Evolutionary conservation across 2,329 filamentous ascomycete genomes (phyloP).

Genomic region (Curvularia spicifera): DNA sequence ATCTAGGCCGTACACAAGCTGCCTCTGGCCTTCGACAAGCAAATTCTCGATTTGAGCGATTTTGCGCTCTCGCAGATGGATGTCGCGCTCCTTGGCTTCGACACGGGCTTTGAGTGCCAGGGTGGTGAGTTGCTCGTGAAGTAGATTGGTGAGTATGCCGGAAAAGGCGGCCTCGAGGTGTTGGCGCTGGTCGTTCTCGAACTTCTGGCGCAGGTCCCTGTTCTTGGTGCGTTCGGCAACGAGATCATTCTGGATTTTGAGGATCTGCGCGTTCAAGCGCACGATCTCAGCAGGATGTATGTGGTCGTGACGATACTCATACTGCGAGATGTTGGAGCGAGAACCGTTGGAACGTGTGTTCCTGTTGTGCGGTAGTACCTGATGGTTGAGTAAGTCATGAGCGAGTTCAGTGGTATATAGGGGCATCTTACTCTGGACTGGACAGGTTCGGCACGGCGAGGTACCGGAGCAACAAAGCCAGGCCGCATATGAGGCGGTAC

Average conservation of each 20-base stretch:
- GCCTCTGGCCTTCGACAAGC: conserved; percentile 33
- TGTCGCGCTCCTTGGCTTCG: conserved; percentile 17
- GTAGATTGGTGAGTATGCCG: conserved; percentile 16
- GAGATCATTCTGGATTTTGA: conserved; percentile 24
- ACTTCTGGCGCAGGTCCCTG: conserved; percentile 8
- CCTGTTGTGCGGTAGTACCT: background rate
- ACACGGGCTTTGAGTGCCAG: conserved; percentile 16
- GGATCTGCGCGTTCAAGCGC: conserved; percentile 19
- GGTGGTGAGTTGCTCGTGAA: conserved; percentile 24
- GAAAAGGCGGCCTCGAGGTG: conserved; percentile 18
- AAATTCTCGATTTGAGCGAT: conserved; percentile 28
- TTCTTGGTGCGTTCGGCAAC: conserved; percentile 23
- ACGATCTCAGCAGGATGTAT: conserved; percentile 18
- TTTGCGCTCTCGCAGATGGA: conserved; percentile 20
- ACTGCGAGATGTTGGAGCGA: conserved; percentile 3
- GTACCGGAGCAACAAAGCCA: background rate
- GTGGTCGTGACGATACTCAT: conserved; percentile 3
- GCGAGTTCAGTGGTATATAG: background rate
- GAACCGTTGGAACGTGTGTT: background rate
- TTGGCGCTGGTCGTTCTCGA: conserved; percentile 18
- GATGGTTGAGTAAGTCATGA: background rate
- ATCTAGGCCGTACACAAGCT: conserved; percentile 19
- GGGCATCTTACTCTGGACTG: conserved; percentile 4
- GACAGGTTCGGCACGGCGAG: background rate
- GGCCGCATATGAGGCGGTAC: conserved; percentile 23